These are phyloP conservation scores for Tylopilus vinaceipallidus DNA, from an alignment of 768 basidiomycete genomes.

Conservation along the genomic window DNA sequence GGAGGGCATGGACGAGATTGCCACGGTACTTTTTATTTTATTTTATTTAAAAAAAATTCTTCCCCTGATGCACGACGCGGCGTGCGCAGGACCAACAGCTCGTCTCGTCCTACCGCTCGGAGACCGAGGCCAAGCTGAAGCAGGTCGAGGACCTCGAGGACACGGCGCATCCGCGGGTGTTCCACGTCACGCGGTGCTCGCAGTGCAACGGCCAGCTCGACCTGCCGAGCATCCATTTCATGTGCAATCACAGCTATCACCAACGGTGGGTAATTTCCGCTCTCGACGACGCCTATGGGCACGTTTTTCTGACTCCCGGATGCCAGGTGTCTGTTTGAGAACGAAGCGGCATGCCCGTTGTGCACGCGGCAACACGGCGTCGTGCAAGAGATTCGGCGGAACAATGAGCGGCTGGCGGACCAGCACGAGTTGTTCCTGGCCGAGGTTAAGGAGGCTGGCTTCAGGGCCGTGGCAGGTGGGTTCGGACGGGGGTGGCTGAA, in stretches of 20 bases:
- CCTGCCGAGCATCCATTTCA: constrained; percentile 92
- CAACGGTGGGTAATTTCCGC: constrained; percentile 57
- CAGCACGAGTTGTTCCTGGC: constrained; percentile 79
- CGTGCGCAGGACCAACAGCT: constrained; percentile 73
- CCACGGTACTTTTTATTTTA: constrained; percentile 55
- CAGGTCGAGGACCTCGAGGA: constrained; percentile 82
- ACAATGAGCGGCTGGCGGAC: constrained; percentile 80
- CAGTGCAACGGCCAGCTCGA: constrained; percentile 88
- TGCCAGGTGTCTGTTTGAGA: constrained; percentile 79
- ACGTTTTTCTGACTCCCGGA: background rate
- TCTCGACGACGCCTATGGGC: too few relatives aligned
- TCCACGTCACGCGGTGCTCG: constrained; percentile 93
- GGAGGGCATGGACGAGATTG: constrained; percentile 71
- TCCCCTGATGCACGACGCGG: background rate
- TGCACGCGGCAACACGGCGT: constrained; percentile 87
- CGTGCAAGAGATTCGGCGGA: constrained; percentile 83
- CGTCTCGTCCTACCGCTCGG: constrained; percentile 83
- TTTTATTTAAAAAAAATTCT: background rate
- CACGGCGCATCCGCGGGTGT: constrained; percentile 75
- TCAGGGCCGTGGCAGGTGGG: constrained; percentile 65
- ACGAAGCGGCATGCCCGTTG: constrained; percentile 86
- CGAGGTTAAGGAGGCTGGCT: constrained; percentile 71
- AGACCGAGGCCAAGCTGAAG: constrained; percentile 76
- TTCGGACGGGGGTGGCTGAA: constrained; percentile 65
- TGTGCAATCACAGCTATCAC: constrained; percentile 98